Base-by-base conservation (phyloP, 805 yeast genomes). In the Barnettozyma botsteinii region DNA sequence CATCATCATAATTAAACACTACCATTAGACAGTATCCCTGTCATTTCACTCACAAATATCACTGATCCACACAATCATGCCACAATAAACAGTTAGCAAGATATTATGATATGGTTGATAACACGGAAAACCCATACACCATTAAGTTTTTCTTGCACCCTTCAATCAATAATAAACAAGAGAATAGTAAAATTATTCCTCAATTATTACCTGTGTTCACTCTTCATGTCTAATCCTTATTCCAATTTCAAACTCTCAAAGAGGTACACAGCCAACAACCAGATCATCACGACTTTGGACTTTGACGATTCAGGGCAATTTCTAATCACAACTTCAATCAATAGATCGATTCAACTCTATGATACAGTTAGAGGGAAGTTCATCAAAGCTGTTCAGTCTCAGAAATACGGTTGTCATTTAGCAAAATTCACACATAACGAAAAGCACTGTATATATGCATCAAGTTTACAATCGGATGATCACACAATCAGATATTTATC, bases 381-480 rank as follows among this genome's bases (percentile, higher is more conserved):
- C 46, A 52, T 71, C 32, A 84, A 81, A 51, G 76, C 87, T 4
- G 72, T 85, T 8, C 81, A 76, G 43, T 81, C 93, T 22, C 89
- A 88, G 63, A 93, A 93, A 56, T 93, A 93, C 52, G 98, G 98
- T 1, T 85, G 88, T 42, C 88, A 86, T 54, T 62, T 85, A 28
- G 96, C 96, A 3, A 70, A 78, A 33, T 93, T 93, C 59, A 79
- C 96, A 1, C 94, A 83, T 53, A 71, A 74, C 31, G 79, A 78
- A 33, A 70, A 74, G 41, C 79, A 80, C 51, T 81, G 93, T 53
- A 68, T 91, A 13, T 85, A 84, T 56, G 88, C 94, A 1, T 84
- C 96, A 5, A 87, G 98, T 0, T 75, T 22, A 6, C 35, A 78
- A 1, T 74, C 75, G 56, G 80, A 76, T 36, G 89, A 85, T 47